A percentile compares a stretch with the other conserved stretches of the same genome.
phyloP scores from a whole-genome alignment of 148 eudicot species.

The Nepenthes mirabilis region DNA sequence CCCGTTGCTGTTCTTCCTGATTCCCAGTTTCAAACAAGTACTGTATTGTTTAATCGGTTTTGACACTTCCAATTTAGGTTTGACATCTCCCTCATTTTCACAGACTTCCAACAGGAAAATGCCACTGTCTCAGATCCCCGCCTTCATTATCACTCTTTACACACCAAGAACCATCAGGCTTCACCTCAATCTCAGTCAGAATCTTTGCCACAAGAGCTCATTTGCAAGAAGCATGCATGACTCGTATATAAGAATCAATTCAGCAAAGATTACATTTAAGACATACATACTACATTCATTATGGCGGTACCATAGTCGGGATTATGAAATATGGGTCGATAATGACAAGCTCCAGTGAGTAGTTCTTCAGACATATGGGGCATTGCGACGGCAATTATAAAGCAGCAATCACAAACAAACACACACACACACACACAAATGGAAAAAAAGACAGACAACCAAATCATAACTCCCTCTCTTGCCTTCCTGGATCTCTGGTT shows the following conservation, averaged over 20 bases:
- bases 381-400: conserved; percentile 71
- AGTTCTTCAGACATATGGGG: conserved; percentile 92
- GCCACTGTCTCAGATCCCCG: conserved; percentile 52
- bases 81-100: conserved; percentile 24
- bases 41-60: conserved; percentile 40
- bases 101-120: conserved; percentile 45
- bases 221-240: conserved; percentile 19
- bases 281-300: not conserved
- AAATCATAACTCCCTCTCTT: conserved; percentile 9
- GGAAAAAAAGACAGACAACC: not conserved
- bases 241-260: not conserved
- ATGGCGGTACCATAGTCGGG: conserved; percentile 47
- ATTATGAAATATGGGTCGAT: conserved; percentile 92
- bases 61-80: conserved; percentile 32
- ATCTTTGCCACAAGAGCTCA: conserved; percentile 74
- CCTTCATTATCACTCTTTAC: conserved; percentile 53
- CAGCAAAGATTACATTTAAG: not conserved
- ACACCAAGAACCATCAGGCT: conserved; percentile 99
- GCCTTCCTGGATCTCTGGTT: conserved; percentile 70
- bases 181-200: conserved; percentile 76
- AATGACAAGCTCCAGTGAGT: conserved; percentile 62
- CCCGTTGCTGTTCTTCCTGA: conserved; percentile 51
- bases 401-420: conserved; percentile 1
- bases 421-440: not conserved
- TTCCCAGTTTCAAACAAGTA: conserved; percentile 45